Evolutionary conservation across 805 yeast species (phyloP).

Genomic region (Komagataella mondaviorum): DNA sequence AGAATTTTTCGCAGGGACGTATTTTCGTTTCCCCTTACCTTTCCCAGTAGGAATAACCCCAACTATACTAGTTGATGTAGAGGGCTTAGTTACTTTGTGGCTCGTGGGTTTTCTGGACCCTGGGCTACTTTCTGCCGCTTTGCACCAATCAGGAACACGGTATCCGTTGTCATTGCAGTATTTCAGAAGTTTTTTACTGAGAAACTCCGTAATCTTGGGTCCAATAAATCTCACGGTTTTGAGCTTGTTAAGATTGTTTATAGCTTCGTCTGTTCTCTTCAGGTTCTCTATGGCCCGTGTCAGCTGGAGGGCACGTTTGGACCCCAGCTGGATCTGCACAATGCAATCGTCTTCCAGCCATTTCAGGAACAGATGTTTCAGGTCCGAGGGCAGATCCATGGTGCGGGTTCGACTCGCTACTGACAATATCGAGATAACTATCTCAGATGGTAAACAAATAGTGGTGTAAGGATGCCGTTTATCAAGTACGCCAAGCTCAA

Average conservation of each 20-base stretch:
- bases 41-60: not conserved
- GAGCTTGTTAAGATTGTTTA: slow-evolving; percentile 46
- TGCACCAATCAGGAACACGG: slow-evolving; percentile 22
- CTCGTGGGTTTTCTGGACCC: slow-evolving; percentile 1
- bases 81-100: slow-evolving; percentile 3
- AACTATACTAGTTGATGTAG: not conserved
- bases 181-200: slow-evolving; percentile 30
- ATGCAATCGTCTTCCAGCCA: slow-evolving; percentile 47
- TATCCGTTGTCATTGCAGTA: slow-evolving; percentile 47
- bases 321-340: slow-evolving; percentile 30
- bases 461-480: not conserved
- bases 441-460: not conserved
- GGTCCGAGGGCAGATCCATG: slow-evolving; percentile 31
- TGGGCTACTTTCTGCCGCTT: not conserved
- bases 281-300: slow-evolving; percentile 43
- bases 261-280: slow-evolving; percentile 24
- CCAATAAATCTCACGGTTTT: slow-evolving; percentile 57
- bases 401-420: not conserved
- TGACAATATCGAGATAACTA: not conserved
- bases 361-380: slow-evolving; percentile 34
- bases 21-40: slow-evolving; percentile 19
- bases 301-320: slow-evolving; percentile 39
- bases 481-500: not conserved
- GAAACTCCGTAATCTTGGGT: slow-evolving; percentile 40
- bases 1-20: slow-evolving; percentile 61